Evolutionary conservation across 495 filamentous ascomycete species (phyloP), one percentile per base, ranked within the genome.

Genomic region (Penicillium paradoxum): DNA sequence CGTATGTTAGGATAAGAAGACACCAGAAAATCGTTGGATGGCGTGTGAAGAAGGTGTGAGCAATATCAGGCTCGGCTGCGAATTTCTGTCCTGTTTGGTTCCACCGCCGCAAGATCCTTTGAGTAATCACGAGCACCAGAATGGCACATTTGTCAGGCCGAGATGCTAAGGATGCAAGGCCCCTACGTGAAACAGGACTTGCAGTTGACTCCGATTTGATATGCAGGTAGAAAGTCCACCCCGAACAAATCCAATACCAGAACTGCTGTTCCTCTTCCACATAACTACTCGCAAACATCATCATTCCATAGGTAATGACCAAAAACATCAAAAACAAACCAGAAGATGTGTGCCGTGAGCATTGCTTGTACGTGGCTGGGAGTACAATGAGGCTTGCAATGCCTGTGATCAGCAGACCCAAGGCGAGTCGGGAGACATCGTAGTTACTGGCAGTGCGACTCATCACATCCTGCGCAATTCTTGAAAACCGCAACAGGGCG

Each of bases 231-330:
- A 79, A 70, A 37, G 88, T 71, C 91, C 91, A 99, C 2, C 79
- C 85, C 0, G 88, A 84, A 11, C 86, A 82, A 15, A 81, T 65
- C 91, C 91, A 96, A 67, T 97, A 97, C 93, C 93, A 99, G 68
- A 95, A 96, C 55, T 97, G 87, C 21, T 97, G 93, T 64, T 99
- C 93, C 68, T 99, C 93, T 64, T 99, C 93, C 21, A 99, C 89
- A 63, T 90, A 97, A 65, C 91, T 96, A 66, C 88, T 95, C 25
- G 91, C 91, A 70, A 97, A 97, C 90, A 97, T 97, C 86, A 95
- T 91, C 27, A 79, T 65, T 9, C 84, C 82, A 65, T 96, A 95
- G 0, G 80, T 63, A 1, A 85, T 8, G 1, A 81, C 51, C 50
- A 62, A 62, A n/a, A 69, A 47, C 5, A 59, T 32, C 45, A 74